Percentiles rank a stretch among this genome's conserved stretches.
Evolutionary conservation across 345 rosid genomes (phyloP).

Genomic region (Brassica juncea): DNA sequence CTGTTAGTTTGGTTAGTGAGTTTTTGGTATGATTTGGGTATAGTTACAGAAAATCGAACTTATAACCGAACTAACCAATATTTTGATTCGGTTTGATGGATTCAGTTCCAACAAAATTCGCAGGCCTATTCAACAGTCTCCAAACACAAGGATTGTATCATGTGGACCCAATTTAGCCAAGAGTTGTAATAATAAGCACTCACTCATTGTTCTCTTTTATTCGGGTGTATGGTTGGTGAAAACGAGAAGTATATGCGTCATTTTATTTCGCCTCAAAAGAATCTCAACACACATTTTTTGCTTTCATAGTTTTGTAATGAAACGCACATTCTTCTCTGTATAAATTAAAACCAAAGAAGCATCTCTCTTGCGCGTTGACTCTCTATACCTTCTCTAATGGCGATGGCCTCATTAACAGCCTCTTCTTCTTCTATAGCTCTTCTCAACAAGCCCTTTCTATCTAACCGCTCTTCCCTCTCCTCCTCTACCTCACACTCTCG

Average conservation of each 20-base stretch:
- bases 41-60: too few relatives aligned
- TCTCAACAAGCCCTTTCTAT: conserved; percentile 40
- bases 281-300: conserved; percentile 25
- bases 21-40: too few relatives aligned
- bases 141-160: background rate
- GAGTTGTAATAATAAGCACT: background rate
- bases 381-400: conserved; percentile 40
- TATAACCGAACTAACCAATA: too few relatives aligned
- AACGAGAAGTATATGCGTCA: conserved; percentile 24
- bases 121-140: background rate
- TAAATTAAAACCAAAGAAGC: conserved; percentile 12
- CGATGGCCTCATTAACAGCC: conserved; percentile 40
- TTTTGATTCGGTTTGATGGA: too few relatives aligned
- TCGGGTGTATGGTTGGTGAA: background rate
- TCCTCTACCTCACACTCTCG: conserved; percentile 27
- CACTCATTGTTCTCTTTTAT: background rate
- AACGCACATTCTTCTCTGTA: conserved; percentile 11
- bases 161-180: conserved; percentile 29
- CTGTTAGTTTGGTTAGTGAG: too few relatives aligned
- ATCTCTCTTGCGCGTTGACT: conserved; percentile 27
- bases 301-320: background rate
- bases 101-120: too few relatives aligned
- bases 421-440: conserved; percentile 34
- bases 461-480: conserved; percentile 43
- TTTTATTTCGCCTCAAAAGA: conserved; percentile 18